Conservation (phyloP, 768 basidiomycete genomes). For the Phanerochaete carnosa region DNA sequence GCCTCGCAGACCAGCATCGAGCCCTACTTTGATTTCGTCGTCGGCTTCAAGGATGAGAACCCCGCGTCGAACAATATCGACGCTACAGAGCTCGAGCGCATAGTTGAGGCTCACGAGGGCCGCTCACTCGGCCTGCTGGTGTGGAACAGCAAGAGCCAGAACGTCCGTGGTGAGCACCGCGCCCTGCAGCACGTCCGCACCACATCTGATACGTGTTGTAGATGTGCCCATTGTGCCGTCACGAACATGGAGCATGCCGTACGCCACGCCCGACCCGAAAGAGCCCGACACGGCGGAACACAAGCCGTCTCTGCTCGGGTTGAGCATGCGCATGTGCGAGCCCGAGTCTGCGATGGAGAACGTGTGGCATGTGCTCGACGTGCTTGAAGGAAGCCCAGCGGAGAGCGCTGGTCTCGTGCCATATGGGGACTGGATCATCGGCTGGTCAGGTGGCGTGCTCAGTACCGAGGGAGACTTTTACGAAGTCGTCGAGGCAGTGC, state of each 20-base stretch:
- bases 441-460: conserved; percentile 93
- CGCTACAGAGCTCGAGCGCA: conserved; percentile 67
- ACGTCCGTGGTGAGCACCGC: conserved; percentile 56
- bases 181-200: neutral
- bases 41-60: conserved; percentile 80
- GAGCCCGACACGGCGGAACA: conserved; percentile 37
- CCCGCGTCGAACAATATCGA: conserved; percentile 43
- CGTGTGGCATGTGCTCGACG: conserved; percentile 98
- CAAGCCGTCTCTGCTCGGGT: conserved; percentile 88
- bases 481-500: conserved; percentile 86
- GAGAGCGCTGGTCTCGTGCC: conserved; percentile 96
- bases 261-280: conserved; percentile 34
- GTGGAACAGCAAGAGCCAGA: conserved; percentile 79
- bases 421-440: conserved; percentile 75
- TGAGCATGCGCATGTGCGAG: conserved; percentile 91
- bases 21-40: conserved; percentile 96
- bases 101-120: conserved; percentile 82
- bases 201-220: conserved; percentile 29
- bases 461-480: conserved; percentile 95
- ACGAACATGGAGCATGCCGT: conserved; percentile 62
- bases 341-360: conserved; percentile 86
- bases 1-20: conserved; percentile 82
- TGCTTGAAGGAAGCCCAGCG: conserved; percentile 93
- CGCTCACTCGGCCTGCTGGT: conserved; percentile 66
- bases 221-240: conserved; percentile 86